Conservation (phyloP, 2,329 filamentous ascomycete genomes). For the Thermomyces lanuginosus region DNA sequence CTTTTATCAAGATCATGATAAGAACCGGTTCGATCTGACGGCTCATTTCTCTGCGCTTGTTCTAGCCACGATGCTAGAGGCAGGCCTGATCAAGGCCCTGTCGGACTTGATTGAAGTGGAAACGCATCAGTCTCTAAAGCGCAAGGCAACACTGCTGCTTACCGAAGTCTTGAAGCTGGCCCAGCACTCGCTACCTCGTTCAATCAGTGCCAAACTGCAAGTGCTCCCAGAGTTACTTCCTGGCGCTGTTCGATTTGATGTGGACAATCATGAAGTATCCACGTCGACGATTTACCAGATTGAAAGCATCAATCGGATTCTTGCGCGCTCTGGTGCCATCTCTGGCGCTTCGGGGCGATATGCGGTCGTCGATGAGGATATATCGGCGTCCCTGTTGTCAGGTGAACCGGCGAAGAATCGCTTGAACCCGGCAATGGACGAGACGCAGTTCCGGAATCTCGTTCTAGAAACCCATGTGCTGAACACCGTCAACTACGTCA, state of each 20-base stretch:
- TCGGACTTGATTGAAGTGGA: conserved; percentile 35
- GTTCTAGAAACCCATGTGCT: conserved; percentile 65
- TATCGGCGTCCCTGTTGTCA: conserved; percentile 26
- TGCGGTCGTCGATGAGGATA: conserved; percentile 29
- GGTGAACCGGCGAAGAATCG: conserved; percentile 35
- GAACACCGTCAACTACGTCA: conserved; percentile 74
- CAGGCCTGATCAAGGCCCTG: conserved; percentile 50
- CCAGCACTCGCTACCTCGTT: conserved; percentile 64
- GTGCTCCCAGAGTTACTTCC: conserved; percentile 73
- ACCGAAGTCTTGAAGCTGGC: conserved; percentile 84
- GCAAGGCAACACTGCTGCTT: conserved; percentile 79
- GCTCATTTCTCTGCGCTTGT: conserved; percentile 88
- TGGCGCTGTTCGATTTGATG: conserved; percentile 54
- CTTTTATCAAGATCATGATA: conserved; percentile 49
- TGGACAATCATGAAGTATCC: conserved; percentile 59
- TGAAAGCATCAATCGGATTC: conserved; percentile 84
- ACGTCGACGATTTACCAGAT: conserved; percentile 93
- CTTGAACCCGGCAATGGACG: conserved; percentile 46
- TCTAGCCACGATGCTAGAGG: conserved; percentile 67
- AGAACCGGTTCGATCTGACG: conserved; percentile 53
- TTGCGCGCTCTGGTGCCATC: conserved; percentile 58
- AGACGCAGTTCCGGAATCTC: conserved; percentile 44
- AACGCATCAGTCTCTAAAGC: conserved; percentile 43
- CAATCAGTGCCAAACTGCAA: conserved; percentile 71
- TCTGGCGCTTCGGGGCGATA: conserved; percentile 24